Conservation (phyloP, 345 rosid genomes). For the Eucalyptus sp. region DNA sequence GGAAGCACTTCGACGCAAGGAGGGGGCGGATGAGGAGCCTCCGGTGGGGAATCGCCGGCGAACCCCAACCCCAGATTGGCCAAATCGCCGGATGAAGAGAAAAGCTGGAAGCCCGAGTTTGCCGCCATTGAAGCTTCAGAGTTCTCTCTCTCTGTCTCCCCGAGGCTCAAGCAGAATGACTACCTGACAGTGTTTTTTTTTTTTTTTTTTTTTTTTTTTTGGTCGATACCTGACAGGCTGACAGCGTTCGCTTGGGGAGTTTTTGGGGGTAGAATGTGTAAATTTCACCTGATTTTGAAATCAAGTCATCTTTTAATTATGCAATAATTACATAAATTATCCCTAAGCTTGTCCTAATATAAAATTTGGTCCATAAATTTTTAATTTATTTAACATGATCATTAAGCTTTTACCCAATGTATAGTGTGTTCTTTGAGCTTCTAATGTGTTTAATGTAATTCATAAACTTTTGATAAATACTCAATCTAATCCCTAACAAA, state of each 20-base stretch:
- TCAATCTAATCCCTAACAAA: fast-evolving
- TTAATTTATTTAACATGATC: not conserved
- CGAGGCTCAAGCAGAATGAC: not conserved
- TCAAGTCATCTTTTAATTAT: not conserved
- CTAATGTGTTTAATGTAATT: fast-evolving
- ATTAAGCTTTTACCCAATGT: not conserved
- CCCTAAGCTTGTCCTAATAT: fast-evolving
- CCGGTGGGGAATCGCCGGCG: constrained; percentile 24
- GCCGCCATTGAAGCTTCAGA: not conserved
- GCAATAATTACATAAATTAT: too few relatives aligned
- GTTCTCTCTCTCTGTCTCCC: not conserved
- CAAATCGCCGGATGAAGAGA: not conserved
- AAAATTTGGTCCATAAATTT: fast-evolving
- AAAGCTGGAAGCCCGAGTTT: constrained; percentile 8
- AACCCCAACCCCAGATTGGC: constrained; percentile 26
- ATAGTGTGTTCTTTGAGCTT: fast-evolving
- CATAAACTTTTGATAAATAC: too few relatives aligned
- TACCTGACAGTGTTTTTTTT: not conserved
- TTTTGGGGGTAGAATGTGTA: not conserved
- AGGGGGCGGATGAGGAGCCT: constrained; percentile 57
- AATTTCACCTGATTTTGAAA: not conserved
- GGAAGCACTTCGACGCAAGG: constrained; percentile 58
- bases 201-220: too few relatives aligned
- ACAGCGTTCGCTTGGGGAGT: not conserved
- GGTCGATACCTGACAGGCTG: not conserved